These are phyloP conservation scores for Phoenix dactylifera DNA, from an alignment of 176 grass and related monocot genomes.

Conservation along the genomic window DNA sequence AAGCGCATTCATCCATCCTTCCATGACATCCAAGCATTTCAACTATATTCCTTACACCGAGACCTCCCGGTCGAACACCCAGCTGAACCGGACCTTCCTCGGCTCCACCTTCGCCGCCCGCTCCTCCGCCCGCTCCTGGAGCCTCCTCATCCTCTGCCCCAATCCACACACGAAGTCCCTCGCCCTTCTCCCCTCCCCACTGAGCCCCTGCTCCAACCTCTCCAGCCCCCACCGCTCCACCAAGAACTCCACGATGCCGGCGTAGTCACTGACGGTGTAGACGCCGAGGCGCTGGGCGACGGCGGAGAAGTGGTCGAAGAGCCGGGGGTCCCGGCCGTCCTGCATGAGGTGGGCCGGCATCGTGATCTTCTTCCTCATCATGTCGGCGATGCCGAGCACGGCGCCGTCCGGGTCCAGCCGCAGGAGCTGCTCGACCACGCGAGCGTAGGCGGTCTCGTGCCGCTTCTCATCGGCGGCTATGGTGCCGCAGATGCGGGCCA, in stretches of 20 bases:
- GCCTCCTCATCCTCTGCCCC: conserved; percentile 51
- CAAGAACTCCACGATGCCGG: conserved; percentile 76
- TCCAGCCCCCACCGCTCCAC: conserved; percentile 73
- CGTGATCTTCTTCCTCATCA: conserved; percentile 98
- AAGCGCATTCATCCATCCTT: no score
- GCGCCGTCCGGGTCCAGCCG: conserved; percentile 63
- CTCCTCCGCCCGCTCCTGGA: conserved; percentile 61
- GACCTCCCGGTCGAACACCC: conserved; percentile 73
- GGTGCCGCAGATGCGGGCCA: conserved; percentile 67
- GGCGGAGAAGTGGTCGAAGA: conserved; percentile 75
- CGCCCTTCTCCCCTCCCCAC: conserved; percentile 55
- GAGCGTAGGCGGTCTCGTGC: conserved; percentile 68
- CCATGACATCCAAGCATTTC: no score
- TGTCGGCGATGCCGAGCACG: conserved; percentile 72
- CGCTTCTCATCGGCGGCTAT: conserved; percentile 98
- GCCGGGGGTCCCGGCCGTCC: conserved; percentile 56
- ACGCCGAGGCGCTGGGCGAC: conserved; percentile 67
- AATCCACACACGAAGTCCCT: conserved; percentile 81
- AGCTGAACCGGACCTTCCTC: conserved; percentile 56
- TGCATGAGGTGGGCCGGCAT: conserved; percentile 99
- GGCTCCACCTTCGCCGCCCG: conserved; percentile 41
- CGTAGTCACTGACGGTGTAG: conserved; percentile 81
- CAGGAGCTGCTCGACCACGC: conserved; percentile 88
- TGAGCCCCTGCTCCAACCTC: conserved; percentile 41
- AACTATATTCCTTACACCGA: conserved; percentile 12